Conservation (phyloP, 2,329 filamentous ascomycete species). For the Sclerotinia subarctica region DNA sequence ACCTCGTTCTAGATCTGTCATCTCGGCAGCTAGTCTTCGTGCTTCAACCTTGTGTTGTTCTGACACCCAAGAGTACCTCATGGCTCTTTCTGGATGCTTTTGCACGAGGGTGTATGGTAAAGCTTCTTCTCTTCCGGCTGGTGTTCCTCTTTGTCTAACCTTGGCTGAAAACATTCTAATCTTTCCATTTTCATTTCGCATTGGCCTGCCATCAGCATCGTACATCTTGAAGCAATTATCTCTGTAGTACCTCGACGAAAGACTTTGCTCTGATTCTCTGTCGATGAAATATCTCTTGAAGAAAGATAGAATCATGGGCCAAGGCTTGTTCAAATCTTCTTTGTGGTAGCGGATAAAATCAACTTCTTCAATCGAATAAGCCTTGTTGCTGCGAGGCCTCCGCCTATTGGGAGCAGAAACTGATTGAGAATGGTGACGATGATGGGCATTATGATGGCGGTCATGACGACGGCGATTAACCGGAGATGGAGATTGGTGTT, state of each 20-base stretch:
- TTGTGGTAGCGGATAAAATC: constrained; percentile 25
- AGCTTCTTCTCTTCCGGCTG: constrained; percentile 15
- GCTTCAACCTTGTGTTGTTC: constrained; percentile 19
- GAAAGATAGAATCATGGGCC: constrained; percentile 14
- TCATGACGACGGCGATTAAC: not conserved
- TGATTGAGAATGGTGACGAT: not conserved
- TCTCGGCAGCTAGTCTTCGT: constrained; percentile 8
- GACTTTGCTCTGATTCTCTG: constrained; percentile 18
- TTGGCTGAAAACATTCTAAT: constrained; percentile 15
- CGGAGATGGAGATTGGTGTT: not conserved
- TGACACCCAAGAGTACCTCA: constrained; percentile 22
- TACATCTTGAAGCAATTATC: constrained; percentile 20
- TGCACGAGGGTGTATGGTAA: constrained; percentile 23
- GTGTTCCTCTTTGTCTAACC: constrained; percentile 21
- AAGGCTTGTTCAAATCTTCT: constrained; percentile 20
- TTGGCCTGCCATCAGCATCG: constrained; percentile 2
- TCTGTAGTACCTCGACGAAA: constrained; percentile 24
- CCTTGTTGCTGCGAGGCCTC: constrained; percentile 23
- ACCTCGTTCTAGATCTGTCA: constrained; percentile 3
- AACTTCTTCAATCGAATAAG: constrained; percentile 24
- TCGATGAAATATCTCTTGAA: constrained; percentile 6
- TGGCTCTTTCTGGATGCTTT: constrained; percentile 19
- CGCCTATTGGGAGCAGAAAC: not conserved
- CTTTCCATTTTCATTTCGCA: constrained; percentile 21
- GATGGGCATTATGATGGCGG: not conserved